A percentile compares a stretch with the other conserved stretches of the same genome.
Evolutionary conservation across 2,329 filamentous ascomycete species (phyloP).

Genomic region (Trichoderma sp.): DNA sequence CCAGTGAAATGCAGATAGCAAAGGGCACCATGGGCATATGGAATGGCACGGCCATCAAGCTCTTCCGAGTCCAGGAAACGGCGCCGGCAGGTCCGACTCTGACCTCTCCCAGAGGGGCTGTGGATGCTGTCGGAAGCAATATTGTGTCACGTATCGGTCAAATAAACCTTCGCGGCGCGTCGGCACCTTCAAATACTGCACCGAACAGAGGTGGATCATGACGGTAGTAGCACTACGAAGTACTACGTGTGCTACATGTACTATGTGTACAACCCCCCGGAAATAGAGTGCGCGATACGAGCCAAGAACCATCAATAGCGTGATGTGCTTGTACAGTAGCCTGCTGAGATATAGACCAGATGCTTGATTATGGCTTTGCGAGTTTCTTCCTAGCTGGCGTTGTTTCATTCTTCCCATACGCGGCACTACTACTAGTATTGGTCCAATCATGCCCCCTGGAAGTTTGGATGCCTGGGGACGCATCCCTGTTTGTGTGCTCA

Average conservation of each 20-base stretch:
- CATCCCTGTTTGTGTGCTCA: not conserved
- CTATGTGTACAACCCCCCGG: not conserved
- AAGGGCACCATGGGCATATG: slow-evolving; percentile 89
- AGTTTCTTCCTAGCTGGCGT: not conserved
- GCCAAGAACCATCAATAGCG: not conserved
- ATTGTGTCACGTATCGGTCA: slow-evolving; percentile 83
- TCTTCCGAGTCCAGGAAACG: slow-evolving; percentile 88
- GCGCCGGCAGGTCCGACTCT: slow-evolving; percentile 76
- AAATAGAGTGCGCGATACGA: not conserved
- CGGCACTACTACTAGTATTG: not conserved
- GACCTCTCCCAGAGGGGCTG: slow-evolving; percentile 80
- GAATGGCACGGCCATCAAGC: slow-evolving; percentile 83
- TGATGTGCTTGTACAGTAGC: not conserved
- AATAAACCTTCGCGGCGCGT: slow-evolving; percentile 63
- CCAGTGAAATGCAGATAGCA: slow-evolving; percentile 80
- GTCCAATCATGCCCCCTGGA: slow-evolving; percentile 9
- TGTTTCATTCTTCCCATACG: not conserved
- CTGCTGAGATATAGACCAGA: not conserved
- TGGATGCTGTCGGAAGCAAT: slow-evolving; percentile 89
- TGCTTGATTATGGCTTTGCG: not conserved
- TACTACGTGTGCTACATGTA: not conserved
- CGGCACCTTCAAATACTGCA: slow-evolving; percentile 25
- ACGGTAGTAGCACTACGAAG: not conserved
- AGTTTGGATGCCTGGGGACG: not conserved
- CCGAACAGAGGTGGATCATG: slow-evolving; percentile 17